phyloP scores from a whole-genome alignment of 202 grass and related monocot genomes.

The Bolboschoenoplectus hybrid region DNA sequence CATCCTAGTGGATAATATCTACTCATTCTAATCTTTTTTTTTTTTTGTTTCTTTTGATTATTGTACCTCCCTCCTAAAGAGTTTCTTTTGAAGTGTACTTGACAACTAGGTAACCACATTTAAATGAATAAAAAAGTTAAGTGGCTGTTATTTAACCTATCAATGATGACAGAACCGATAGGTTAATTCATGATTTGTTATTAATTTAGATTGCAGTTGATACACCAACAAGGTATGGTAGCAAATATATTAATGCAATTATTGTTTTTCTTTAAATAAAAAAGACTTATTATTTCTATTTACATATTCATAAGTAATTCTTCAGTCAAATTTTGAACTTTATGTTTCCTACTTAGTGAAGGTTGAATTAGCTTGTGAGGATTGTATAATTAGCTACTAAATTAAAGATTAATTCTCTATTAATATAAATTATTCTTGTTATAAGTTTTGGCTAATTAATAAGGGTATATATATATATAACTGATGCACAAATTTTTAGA shows the following conservation, averaged over 20 bases:
- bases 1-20: conserved; percentile 23
- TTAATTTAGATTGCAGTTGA: neutral
- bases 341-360: too few species aligned
- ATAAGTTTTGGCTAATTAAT: neutral
- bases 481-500: neutral
- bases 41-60: neutral
- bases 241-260: neutral
- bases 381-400: neutral
- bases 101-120: neutral
- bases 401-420: neutral
- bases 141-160: neutral
- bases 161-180: neutral
- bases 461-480: neutral
- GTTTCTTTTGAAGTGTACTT: conserved; percentile 5
- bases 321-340: too few species aligned
- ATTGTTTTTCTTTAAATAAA: neutral
- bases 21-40: neutral
- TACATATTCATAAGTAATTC: neutral
- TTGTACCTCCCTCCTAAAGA: conserved; percentile 5
- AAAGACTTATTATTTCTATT: neutral
- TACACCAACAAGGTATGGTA: neutral
- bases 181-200: neutral
- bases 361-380: too few species aligned
- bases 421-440: neutral
- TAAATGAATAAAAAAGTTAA: neutral